phyloP scores from a whole-genome alignment of 768 basidiomycete species.

The Mycena chlorophos region DNA sequence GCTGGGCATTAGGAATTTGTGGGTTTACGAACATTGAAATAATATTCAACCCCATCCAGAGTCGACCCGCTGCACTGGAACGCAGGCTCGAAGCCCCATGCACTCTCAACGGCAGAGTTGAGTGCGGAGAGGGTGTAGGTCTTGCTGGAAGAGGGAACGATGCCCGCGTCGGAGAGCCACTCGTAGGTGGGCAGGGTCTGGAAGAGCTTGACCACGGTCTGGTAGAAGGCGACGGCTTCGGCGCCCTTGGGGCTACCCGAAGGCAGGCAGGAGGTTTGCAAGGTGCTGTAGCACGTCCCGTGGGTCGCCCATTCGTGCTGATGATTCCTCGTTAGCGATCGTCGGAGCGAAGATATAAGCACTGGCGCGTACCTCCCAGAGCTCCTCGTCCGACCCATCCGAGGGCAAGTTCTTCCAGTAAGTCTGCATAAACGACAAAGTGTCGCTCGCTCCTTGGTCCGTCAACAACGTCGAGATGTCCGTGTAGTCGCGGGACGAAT shows the following conservation, averaged over 20 bases:
- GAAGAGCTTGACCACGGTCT: constrained; percentile 52
- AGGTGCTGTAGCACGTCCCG: constrained; percentile 44
- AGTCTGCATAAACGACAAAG: constrained; percentile 57
- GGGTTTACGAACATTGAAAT: too few species aligned
- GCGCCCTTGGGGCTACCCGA: constrained; percentile 57
- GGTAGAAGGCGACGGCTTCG: constrained; percentile 72
- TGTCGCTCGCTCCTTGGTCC: constrained; percentile 57
- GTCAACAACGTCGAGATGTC: constrained; percentile 51
- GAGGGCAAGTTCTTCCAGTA: constrained; percentile 22
- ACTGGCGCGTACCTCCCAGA: too few species aligned
- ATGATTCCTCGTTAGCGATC: constrained; percentile 56
- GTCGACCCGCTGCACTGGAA: not conserved
- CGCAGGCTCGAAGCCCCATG: constrained; percentile 50
- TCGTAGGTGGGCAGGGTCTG: constrained; percentile 71
- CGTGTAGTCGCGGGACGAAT: constrained; percentile 46
- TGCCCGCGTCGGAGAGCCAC: constrained; percentile 71
- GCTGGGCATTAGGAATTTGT: too few species aligned
- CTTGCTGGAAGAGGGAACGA: constrained; percentile 59
- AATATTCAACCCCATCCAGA: not conserved
- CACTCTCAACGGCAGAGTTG: constrained; percentile 53
- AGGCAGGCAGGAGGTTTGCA: constrained; percentile 58
- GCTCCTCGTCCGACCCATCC: not conserved
- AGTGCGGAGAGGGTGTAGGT: constrained; percentile 61
- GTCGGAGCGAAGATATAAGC: constrained; percentile 61
- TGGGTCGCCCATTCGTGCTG: constrained; percentile 69